phyloP scores from a whole-genome alignment of 2,329 filamentous ascomycete species.

The Zasmidium angulare region DNA sequence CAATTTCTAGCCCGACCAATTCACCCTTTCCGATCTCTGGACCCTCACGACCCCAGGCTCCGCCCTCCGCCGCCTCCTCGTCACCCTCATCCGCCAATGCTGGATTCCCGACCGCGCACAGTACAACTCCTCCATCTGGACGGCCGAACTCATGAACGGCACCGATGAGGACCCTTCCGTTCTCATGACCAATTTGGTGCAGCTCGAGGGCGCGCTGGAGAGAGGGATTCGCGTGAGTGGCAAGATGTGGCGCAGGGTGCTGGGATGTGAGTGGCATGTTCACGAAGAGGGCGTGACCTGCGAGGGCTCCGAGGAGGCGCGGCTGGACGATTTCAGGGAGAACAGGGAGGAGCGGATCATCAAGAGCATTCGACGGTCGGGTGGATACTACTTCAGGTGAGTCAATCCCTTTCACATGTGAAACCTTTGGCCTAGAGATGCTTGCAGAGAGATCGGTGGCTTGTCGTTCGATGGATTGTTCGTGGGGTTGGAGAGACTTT shows the following conservation, averaged over 20 bases:
- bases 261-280: slow-evolving; percentile 15
- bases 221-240: slow-evolving; percentile 6
- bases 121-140: neutral
- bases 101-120: slow-evolving; percentile 7
- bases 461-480: too few species aligned
- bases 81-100: slow-evolving; percentile 16
- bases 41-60: slow-evolving; percentile 5
- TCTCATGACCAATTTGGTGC: slow-evolving; percentile 4
- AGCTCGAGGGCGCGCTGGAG: neutral
- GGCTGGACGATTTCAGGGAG: too few species aligned
- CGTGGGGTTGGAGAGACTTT: too few species aligned
- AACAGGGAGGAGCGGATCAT: slow-evolving; percentile 40
- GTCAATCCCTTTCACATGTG: too few species aligned
- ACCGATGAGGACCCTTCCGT: slow-evolving; percentile 7
- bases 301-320: slow-evolving; percentile 5
- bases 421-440: too few species aligned
- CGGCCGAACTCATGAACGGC: slow-evolving; percentile 9
- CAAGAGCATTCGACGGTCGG: neutral
- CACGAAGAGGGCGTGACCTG: slow-evolving; percentile 7
- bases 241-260: slow-evolving; percentile 1
- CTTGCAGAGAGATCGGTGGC: too few species aligned
- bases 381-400: too few species aligned
- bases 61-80: slow-evolving; percentile 10
- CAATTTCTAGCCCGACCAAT: slow-evolving; percentile 15
- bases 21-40: slow-evolving; percentile 16